Percentiles rank a stretch among this genome's conserved stretches.
phyloP scores from a whole-genome alignment of 2,329 filamentous ascomycete species.

The Xylaria sp. region DNA sequence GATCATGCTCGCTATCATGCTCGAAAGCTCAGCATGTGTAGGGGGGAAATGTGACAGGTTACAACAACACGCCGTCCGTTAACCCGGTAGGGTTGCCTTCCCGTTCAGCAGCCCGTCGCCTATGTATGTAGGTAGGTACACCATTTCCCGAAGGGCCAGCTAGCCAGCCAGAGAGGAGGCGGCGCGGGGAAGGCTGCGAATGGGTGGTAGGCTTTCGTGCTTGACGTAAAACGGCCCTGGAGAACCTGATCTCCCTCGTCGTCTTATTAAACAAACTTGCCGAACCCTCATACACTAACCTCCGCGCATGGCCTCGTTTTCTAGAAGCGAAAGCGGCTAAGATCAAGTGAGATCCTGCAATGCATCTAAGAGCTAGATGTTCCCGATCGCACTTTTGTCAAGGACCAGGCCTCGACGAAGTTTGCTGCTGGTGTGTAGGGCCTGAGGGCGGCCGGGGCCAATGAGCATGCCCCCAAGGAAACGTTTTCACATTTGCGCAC shows the following conservation, averaged over 20 bases:
- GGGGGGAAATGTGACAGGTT: slow-evolving; percentile 34
- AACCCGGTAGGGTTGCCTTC: slow-evolving; percentile 15
- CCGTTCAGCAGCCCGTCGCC: slow-evolving; percentile 13
- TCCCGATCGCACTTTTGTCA: slow-evolving; percentile 40
- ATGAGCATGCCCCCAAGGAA: slow-evolving; percentile 22
- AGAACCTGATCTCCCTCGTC: slow-evolving; percentile 19
- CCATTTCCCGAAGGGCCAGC: not conserved
- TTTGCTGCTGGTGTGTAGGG: slow-evolving; percentile 28
- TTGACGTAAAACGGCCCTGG: slow-evolving; percentile 12
- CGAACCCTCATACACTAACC: slow-evolving; percentile 33
- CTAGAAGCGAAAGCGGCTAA: slow-evolving; percentile 40
- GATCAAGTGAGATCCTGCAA: slow-evolving; percentile 43
- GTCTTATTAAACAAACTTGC: slow-evolving; percentile 26
- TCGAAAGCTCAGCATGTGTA: slow-evolving; percentile 17
- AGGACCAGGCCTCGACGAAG: slow-evolving; percentile 39
- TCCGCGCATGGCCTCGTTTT: slow-evolving; percentile 33
- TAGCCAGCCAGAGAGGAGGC: not conserved
- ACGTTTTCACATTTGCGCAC: slow-evolving; percentile 20
- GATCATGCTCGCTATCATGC: slow-evolving; percentile 28
- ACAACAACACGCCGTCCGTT: slow-evolving; percentile 31
- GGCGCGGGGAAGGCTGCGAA: not conserved
- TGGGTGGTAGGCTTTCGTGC: not conserved
- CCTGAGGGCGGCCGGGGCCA: slow-evolving; percentile 25
- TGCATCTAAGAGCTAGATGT: slow-evolving; percentile 41
- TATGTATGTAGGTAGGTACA: not conserved